Conservation (phyloP, 2,329 filamentous ascomycete species). For the Paecilomyces niveus region DNA sequence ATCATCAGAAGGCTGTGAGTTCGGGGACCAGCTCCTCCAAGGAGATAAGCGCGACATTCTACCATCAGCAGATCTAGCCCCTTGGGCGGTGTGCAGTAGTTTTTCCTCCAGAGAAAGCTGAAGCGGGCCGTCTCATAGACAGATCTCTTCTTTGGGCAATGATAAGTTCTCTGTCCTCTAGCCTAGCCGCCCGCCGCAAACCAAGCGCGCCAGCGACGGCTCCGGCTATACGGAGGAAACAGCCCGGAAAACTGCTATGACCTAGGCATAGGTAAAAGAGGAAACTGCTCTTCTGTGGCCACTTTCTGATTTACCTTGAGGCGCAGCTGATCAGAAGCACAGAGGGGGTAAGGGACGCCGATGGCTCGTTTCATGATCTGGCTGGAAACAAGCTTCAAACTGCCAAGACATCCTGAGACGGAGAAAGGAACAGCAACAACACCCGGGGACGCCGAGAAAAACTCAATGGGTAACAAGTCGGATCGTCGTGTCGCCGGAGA, state of each 20-base stretch:
- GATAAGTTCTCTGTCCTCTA: neutral
- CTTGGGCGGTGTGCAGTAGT: neutral
- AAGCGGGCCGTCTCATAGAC: neutral
- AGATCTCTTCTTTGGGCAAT: neutral
- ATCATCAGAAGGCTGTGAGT: conserved; percentile 1
- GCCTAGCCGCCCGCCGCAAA: neutral
- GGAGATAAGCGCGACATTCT: neutral
- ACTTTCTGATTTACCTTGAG: neutral
- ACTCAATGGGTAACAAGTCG: neutral
- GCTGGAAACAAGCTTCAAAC: conserved; percentile 2
- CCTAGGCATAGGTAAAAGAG: neutral
- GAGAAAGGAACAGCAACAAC: neutral
- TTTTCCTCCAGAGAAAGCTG: neutral
- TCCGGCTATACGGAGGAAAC: neutral
- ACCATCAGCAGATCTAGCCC: neutral
- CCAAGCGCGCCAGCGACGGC: neutral
- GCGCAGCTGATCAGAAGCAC: neutral
- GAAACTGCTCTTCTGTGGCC: neutral
- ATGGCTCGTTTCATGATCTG: neutral
- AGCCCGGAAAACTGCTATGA: neutral
- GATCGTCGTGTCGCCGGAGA: neutral
- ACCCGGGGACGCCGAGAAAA: neutral
- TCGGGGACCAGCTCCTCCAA: neutral
- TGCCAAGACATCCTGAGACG: neutral
- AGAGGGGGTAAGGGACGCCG: neutral